These are phyloP conservation scores for Cryptococcus sp. DNA, from an alignment of 1,284 basidiomycete species.

Conservation along the genomic window DNA sequence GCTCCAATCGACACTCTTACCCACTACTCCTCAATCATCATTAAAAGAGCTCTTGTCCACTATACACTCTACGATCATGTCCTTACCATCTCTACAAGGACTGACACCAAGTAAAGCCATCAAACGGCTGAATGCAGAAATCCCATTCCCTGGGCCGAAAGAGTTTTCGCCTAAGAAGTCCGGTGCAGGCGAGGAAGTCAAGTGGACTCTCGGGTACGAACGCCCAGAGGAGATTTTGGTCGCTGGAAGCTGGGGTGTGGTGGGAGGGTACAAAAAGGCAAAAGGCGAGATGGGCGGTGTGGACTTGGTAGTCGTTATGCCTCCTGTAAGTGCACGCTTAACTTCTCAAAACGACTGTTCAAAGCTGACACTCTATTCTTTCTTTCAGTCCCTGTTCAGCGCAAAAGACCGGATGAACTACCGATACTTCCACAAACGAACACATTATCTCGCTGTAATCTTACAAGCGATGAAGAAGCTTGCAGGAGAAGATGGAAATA, in stretches of 20 bases:
- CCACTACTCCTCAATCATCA: slow-evolving; percentile 25
- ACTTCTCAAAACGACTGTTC: background rate
- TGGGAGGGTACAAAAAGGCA: slow-evolving; percentile 57
- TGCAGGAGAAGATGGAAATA: slow-evolving; percentile 60
- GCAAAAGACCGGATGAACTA: slow-evolving; percentile 92
- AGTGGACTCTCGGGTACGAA: slow-evolving; percentile 70
- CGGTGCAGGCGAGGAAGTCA: slow-evolving; percentile 59
- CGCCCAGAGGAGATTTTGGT: slow-evolving; percentile 55
- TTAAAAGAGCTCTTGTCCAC: slow-evolving; percentile 76
- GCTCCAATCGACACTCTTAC: slow-evolving; percentile 76
- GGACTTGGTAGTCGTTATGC: slow-evolving; percentile 86
- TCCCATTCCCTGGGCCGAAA: slow-evolving; percentile 60
- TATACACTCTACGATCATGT: slow-evolving; percentile 64
- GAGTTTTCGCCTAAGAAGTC: slow-evolving; percentile 67
- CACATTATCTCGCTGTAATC: slow-evolving; percentile 83
- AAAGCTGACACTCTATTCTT: background rate
- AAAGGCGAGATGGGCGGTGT: slow-evolving; percentile 64
- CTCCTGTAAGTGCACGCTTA: slow-evolving; percentile 60
- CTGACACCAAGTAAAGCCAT: slow-evolving; percentile 67
- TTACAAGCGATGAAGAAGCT: slow-evolving; percentile 62
- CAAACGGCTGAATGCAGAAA: slow-evolving; percentile 60
- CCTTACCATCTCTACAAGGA: slow-evolving; percentile 62
- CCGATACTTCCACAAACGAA: slow-evolving; percentile 89
- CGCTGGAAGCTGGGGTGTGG: slow-evolving; percentile 61
- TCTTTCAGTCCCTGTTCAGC: slow-evolving; percentile 65